Conservation (phyloP, 257 asterid species). For the Penstemon eatonii region DNA sequence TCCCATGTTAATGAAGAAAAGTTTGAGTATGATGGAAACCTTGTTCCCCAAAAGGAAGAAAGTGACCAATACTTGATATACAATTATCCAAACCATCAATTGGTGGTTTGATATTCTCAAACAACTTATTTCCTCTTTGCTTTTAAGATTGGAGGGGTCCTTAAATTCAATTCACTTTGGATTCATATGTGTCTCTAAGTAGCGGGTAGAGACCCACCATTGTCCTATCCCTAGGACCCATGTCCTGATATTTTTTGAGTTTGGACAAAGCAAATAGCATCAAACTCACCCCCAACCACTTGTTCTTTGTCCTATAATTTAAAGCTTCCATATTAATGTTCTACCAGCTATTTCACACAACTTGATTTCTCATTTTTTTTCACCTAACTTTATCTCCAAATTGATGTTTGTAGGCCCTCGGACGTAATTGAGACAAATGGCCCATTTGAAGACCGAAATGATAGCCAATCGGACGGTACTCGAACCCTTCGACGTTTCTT, state of each 20-base stretch:
- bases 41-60: slow-evolving; percentile 74
- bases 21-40: slow-evolving; percentile 22
- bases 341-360: slow-evolving; percentile 22
- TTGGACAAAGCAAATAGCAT: slow-evolving; percentile 22
- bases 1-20: slow-evolving; percentile 18
- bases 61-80: slow-evolving; percentile 33
- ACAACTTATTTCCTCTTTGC: slow-evolving; percentile 29
- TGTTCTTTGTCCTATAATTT: slow-evolving; percentile 22
- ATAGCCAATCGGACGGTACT: slow-evolving; percentile 37
- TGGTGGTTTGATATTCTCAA: slow-evolving; percentile 36
- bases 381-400: slow-evolving; percentile 11
- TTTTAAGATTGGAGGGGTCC: slow-evolving; percentile 37
- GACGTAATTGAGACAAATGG: slow-evolving; percentile 39
- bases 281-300: slow-evolving; percentile 54
- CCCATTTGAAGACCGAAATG: slow-evolving; percentile 38
- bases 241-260: slow-evolving; percentile 27
- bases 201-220: slow-evolving; percentile 41
- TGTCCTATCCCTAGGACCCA: slow-evolving; percentile 44
- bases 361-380: slow-evolving; percentile 7
- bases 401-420: slow-evolving; percentile 43
- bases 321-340: slow-evolving; percentile 21
- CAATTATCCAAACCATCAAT: slow-evolving; percentile 31
- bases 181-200: slow-evolving; percentile 29
- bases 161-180: slow-evolving; percentile 36
- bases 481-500: slow-evolving; percentile 69